Conservation (phyloP, 768 basidiomycete genomes). For the Lactifluus piperatus region DNA sequence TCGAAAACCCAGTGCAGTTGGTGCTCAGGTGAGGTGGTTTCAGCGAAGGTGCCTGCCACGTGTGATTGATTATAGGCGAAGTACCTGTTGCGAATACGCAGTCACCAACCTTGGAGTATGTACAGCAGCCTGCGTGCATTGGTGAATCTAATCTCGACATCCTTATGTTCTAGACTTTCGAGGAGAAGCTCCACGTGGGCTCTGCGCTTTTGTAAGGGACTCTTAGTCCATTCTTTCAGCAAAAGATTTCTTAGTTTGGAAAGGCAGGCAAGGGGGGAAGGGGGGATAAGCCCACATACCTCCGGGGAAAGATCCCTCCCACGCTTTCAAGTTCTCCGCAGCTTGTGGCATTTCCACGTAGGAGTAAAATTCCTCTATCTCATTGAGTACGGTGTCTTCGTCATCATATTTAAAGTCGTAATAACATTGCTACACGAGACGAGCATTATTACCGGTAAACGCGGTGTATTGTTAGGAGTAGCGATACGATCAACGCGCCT, state of each 20-base stretch:
- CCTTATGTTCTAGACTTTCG: slow-evolving; percentile 80
- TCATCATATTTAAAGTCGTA: slow-evolving; percentile 95
- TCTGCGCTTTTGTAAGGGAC: slow-evolving; percentile 50
- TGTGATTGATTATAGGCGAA: slow-evolving; percentile 1
- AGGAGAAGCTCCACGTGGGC: slow-evolving; percentile 72
- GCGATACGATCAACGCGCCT: slow-evolving; percentile 43
- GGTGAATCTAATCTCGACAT: slow-evolving; percentile 75
- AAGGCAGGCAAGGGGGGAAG: not conserved
- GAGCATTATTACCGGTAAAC: not conserved
- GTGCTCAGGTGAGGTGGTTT: slow-evolving; percentile 86
- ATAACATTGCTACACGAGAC: slow-evolving; percentile 55
- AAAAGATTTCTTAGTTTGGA: slow-evolving; percentile 14
- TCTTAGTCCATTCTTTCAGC: slow-evolving; percentile 69
- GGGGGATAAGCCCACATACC: slow-evolving; percentile 37
- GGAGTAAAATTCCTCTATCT: slow-evolving; percentile 96
- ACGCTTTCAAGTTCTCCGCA: slow-evolving; percentile 77
- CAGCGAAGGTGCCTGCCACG: slow-evolving; percentile 72
- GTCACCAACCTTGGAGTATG: slow-evolving; percentile 70
- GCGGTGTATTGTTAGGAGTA: not conserved
- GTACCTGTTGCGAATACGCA: slow-evolving; percentile 2
- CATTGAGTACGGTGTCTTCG: slow-evolving; percentile 91
- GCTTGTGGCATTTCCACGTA: slow-evolving; percentile 94
- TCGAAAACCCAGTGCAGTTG: slow-evolving; percentile 95
- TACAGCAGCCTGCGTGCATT: slow-evolving; percentile 86
- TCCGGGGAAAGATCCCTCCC: slow-evolving; percentile 74